phyloP scores from a whole-genome alignment of 345 rosid species.

The Abelmoschus esculentus region DNA sequence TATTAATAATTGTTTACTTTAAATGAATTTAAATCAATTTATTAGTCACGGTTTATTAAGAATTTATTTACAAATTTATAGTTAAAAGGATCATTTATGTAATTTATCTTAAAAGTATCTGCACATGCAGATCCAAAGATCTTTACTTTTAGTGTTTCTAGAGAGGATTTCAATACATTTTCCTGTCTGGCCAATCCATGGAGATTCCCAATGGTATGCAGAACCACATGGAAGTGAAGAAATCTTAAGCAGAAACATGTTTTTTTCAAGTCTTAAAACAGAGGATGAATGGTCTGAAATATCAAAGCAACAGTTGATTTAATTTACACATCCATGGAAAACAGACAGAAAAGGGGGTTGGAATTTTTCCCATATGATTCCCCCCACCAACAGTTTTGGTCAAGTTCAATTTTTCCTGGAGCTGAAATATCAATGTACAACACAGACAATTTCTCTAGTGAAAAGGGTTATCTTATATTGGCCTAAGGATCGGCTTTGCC shows the following conservation, averaged over 20 bases:
- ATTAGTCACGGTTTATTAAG: no score
- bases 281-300: neutral
- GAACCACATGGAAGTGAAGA: neutral
- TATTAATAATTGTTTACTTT: no score
- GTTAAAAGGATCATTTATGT: no score
- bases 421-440: conserved; percentile 41
- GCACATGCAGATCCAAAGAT: no score
- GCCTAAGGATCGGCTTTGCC: conserved; percentile 79
- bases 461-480: neutral
- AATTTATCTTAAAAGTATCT: no score
- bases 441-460: conserved; percentile 6
- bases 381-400: conserved; percentile 19
- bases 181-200: no score
- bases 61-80: no score
- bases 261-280: neutral
- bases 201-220: no score
- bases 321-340: conserved; percentile 43
- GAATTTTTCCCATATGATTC: conserved; percentile 22
- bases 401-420: conserved; percentile 24
- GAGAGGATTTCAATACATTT: no score
- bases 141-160: no score
- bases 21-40: no score
- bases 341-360: conserved; percentile 14
- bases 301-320: conserved; percentile 13
- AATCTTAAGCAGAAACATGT: neutral